phyloP scores from a whole-genome alignment of 2,329 filamentous ascomycete species.

The Ramularia endophylla region DNA sequence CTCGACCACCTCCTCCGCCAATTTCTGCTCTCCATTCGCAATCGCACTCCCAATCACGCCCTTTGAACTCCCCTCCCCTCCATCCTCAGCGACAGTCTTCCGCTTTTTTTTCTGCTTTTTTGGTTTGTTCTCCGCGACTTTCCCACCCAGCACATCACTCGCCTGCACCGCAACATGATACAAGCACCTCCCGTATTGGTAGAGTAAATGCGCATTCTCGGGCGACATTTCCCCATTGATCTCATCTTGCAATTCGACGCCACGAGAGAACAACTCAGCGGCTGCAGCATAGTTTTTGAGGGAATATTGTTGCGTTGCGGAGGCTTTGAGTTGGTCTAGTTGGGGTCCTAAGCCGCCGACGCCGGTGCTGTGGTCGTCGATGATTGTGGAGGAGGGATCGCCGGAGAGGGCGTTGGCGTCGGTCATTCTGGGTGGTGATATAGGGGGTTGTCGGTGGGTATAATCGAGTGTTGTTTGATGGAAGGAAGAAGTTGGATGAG shows the following conservation, averaged over 20 bases:
- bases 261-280: constrained; percentile 80
- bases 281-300: constrained; percentile 84
- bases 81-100: constrained; percentile 27
- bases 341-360: constrained; percentile 12
- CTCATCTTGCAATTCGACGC: constrained; percentile 82
- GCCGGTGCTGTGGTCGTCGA: not conserved
- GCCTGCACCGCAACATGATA: constrained; percentile 93
- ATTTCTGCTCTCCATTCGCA: constrained; percentile 34
- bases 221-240: constrained; percentile 88
- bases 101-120: constrained; percentile 45
- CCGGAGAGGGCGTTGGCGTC: too few relatives aligned
- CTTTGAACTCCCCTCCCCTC: constrained; percentile 24
- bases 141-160: constrained; percentile 86
- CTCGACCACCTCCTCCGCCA: constrained; percentile 37
- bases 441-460: too few relatives aligned
- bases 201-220: constrained; percentile 89
- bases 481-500: too few relatives aligned
- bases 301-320: constrained; percentile 77
- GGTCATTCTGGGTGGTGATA: too few relatives aligned
- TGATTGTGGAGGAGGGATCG: not conserved
- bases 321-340: constrained; percentile 64
- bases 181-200: constrained; percentile 86
- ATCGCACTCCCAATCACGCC: constrained; percentile 26
- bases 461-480: too few relatives aligned
- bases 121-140: constrained; percentile 57